A percentile compares a stretch with the other conserved stretches of the same genome.
phyloP scores from a whole-genome alignment of 306 rosid genomes.

The Rubus parviflorus region DNA sequence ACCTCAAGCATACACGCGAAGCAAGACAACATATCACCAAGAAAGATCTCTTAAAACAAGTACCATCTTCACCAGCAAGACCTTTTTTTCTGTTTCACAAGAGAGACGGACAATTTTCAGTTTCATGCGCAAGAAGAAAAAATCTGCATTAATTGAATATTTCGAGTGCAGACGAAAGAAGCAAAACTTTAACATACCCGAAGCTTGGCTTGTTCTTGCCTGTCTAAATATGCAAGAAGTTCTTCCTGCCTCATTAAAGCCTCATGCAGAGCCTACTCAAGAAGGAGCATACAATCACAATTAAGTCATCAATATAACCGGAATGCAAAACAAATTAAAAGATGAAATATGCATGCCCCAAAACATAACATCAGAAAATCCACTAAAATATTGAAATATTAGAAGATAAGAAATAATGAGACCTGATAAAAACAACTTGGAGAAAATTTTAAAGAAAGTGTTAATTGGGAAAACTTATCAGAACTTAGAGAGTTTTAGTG shows the following conservation, averaged over 20 bases:
- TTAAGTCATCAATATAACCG: background rate
- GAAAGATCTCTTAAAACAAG: constrained; percentile 34
- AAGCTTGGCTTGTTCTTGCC: constrained; percentile 54
- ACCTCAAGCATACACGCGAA: constrained; percentile 15
- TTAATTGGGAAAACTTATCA: no score
- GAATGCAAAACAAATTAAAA: background rate
- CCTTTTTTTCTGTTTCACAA: constrained; percentile 50
- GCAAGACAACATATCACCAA: constrained; percentile 1
- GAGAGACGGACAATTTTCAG: constrained; percentile 17
- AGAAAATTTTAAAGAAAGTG: no score
- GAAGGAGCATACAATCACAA: constrained; percentile 23
- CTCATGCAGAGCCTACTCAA: constrained; percentile 69
- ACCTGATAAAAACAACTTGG: no score
- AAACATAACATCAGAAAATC: background rate
- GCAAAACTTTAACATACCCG: constrained; percentile 37
- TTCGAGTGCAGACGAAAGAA: constrained; percentile 1
- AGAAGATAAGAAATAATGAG: background rate
- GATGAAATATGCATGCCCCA: background rate
- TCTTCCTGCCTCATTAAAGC: constrained; percentile 88
- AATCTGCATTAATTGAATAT: constrained; percentile 3
- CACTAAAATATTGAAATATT: no score
- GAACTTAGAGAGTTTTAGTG: no score
- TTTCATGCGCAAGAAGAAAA: constrained; percentile 15
- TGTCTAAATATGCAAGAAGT: constrained; percentile 77
- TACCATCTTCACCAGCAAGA: constrained; percentile 57